These are phyloP conservation scores for Gyrodon lividus DNA, from an alignment of 768 basidiomycete species.

Conservation along the genomic window DNA sequence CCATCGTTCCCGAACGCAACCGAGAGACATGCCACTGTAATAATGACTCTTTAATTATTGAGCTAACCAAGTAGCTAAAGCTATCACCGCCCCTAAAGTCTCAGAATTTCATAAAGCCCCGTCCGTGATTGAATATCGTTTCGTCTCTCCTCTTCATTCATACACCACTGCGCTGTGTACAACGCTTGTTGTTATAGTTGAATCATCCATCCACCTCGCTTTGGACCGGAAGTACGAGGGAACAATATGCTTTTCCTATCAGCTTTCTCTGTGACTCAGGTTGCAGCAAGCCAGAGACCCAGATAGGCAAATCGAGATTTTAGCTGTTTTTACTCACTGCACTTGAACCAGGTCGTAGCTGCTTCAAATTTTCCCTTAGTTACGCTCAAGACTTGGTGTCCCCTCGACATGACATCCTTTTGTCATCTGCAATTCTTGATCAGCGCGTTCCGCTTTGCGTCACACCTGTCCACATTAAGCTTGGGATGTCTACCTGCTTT, in stretches of 20 bases:
- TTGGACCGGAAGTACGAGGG: conserved; percentile 13
- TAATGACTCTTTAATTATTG: too few relatives aligned
- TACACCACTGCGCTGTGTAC: not conserved
- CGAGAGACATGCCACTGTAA: too few relatives aligned
- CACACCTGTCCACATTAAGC: not conserved
- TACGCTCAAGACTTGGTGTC: not conserved
- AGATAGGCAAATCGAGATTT: conserved; percentile 9
- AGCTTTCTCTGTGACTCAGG: conserved; percentile 7
- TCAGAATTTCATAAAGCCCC: not conserved
- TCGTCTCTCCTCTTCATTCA: not conserved
- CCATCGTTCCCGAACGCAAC: not conserved
- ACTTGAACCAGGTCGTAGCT: not conserved
- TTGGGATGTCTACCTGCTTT: not conserved
- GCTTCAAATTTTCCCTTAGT: not conserved
- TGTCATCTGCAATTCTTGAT: not conserved
- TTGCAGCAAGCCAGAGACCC: conserved; percentile 1
- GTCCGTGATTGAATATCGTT: not conserved
- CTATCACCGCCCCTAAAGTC: not conserved
- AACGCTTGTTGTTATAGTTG: not conserved
- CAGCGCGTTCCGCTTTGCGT: not conserved
- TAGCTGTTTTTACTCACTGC: not conserved
- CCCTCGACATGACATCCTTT: not conserved
- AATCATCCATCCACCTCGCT: not conserved
- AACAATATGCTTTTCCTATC: conserved; percentile 1
- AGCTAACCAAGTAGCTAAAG: too few relatives aligned